Evolutionary conservation across 352 stramenopile species (phyloP).

Genomic region (Phytophthora colocasiae): DNA sequence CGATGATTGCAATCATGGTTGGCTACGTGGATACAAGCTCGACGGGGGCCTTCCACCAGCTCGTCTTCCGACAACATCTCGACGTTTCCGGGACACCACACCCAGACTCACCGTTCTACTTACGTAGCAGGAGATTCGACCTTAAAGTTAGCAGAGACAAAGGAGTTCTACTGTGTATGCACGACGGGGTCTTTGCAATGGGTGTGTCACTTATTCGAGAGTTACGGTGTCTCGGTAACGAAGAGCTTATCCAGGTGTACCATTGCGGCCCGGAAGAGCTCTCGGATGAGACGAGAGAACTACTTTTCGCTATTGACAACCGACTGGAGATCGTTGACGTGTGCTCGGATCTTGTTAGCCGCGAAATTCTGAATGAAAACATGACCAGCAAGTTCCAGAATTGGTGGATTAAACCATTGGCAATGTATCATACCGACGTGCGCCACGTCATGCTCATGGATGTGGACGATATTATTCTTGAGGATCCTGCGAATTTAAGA

Average conservation of each 20-base stretch:
- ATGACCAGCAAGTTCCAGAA: conserved; percentile 47
- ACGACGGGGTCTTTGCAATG: conserved; percentile 51
- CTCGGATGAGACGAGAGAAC: conserved; percentile 30
- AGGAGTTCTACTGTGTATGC: conserved; percentile 45
- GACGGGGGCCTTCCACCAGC: conserved; percentile 10
- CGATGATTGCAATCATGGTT: conserved; percentile 19
- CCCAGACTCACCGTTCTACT: conserved; percentile 18
- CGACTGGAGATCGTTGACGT: conserved; percentile 68
- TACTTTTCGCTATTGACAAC: conserved; percentile 50
- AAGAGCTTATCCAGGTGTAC: conserved; percentile 36
- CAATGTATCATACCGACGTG: conserved; percentile 31
- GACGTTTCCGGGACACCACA: conserved; percentile 17
- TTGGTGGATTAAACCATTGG: conserved; percentile 47
- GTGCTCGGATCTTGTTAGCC: conserved; percentile 43
- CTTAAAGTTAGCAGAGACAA: conserved; percentile 17
- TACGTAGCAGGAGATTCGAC: conserved; percentile 34
- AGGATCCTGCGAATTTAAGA: conserved; percentile 41
- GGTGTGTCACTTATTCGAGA: conserved; percentile 64
- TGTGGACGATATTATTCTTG: conserved; percentile 26
- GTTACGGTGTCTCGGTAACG: conserved; percentile 43
- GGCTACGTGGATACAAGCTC: conserved; percentile 27
- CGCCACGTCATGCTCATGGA: conserved; percentile 26
- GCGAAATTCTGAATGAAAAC: conserved; percentile 18
- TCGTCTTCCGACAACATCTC: conserved; percentile 16
- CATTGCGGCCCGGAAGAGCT: conserved; percentile 45